Conservation (phyloP, 2,329 filamentous ascomycete species). For the Aureobasidium namibiae region DNA sequence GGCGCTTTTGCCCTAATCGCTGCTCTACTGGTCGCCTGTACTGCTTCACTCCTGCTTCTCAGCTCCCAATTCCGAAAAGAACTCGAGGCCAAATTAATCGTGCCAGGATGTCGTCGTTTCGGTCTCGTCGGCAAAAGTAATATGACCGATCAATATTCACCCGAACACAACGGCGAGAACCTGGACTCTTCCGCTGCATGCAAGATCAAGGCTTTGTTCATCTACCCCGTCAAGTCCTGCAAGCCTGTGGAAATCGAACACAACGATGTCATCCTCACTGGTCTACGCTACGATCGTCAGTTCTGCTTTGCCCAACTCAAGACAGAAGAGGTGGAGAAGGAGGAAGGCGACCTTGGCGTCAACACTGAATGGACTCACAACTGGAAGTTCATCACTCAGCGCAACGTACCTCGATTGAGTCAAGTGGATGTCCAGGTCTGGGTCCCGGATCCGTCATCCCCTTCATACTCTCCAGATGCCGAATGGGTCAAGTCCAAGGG, state of each 20-base stretch:
- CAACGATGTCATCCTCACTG: conserved; percentile 57
- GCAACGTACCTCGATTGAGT: conserved; percentile 62
- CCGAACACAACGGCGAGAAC: conserved; percentile 12
- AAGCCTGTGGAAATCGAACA: conserved; percentile 62
- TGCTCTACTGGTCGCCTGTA: background rate
- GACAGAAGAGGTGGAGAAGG: conserved; percentile 34
- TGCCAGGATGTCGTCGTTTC: conserved; percentile 21
- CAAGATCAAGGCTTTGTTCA: conserved; percentile 58
- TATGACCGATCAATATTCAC: conserved; percentile 18
- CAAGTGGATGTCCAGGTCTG: conserved; percentile 60
- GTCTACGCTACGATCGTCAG: conserved; percentile 70
- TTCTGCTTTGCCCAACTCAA: conserved; percentile 69
- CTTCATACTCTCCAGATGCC: conserved; percentile 35
- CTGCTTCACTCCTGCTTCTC: background rate
- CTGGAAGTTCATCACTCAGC: conserved; percentile 66
- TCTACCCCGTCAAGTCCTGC: conserved; percentile 82
- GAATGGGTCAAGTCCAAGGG: conserved; percentile 47
- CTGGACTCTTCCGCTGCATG: background rate
- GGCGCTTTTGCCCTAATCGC: background rate
- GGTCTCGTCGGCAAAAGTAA: conserved; percentile 20
- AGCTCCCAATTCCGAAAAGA: background rate
- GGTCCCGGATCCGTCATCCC: conserved; percentile 55
- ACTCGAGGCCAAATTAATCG: background rate
- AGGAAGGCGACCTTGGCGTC: conserved; percentile 29
- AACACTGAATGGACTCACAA: conserved; percentile 36